A percentile compares a stretch with the other conserved stretches of the same genome.
Conservation (phyloP, 148 eudicot species). For the Bassia scoparia region DNA sequence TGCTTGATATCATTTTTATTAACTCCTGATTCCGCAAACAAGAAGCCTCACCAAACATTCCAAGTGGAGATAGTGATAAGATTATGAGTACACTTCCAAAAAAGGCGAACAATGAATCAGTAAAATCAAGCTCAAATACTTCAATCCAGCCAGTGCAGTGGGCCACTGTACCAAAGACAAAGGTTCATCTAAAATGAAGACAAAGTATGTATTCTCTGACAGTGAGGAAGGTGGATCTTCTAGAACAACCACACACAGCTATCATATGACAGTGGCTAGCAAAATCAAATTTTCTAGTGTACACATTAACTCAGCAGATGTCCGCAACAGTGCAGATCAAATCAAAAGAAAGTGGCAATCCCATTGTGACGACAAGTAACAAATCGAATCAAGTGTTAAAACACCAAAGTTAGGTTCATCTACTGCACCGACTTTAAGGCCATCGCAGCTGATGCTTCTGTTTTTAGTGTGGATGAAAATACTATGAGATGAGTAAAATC, state of each 20-base stretch:
- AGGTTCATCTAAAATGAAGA: conserved; percentile 38
- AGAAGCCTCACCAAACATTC: conserved; percentile 85
- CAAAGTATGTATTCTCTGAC: conserved; percentile 80
- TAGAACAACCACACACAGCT: conserved; percentile 29
- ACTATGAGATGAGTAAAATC: conserved; percentile 62
- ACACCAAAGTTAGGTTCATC: conserved; percentile 40
- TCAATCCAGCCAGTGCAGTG: conserved; percentile 32
- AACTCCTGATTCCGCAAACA: conserved; percentile 5
- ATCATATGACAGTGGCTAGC: conserved; percentile 22
- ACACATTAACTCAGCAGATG: conserved; percentile 46
- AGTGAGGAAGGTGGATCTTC: conserved; percentile 60
- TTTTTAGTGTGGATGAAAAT: conserved; percentile 91
- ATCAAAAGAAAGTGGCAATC: conserved; percentile 23
- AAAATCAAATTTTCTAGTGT: conserved; percentile 27
- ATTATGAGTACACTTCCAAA: conserved; percentile 55
- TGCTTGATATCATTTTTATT: background rate
- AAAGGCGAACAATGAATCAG: conserved; percentile 28
- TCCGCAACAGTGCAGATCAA: conserved; percentile 34
- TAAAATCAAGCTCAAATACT: conserved; percentile 26
- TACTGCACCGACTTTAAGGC: conserved; percentile 68
- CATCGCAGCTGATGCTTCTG: conserved; percentile 98
- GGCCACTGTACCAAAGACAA: conserved; percentile 30
- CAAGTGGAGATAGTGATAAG: conserved; percentile 77
- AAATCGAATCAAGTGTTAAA: conserved; percentile 25
- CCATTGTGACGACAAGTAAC: conserved; percentile 1